phyloP scores from a whole-genome alignment of 2,329 filamentous ascomycete species.

The Ophiostoma ulmi region DNA sequence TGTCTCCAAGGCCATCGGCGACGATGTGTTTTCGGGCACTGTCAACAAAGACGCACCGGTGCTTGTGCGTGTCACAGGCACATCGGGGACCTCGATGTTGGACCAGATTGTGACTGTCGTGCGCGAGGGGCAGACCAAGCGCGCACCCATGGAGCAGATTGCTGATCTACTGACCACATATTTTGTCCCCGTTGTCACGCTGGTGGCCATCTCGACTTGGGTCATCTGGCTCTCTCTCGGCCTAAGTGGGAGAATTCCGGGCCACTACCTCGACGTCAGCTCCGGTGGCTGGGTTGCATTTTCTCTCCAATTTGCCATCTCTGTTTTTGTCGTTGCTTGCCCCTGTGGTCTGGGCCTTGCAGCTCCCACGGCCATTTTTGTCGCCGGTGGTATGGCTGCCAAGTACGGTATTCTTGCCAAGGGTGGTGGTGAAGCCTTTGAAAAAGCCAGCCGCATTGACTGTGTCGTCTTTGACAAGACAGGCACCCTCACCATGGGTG shows the following conservation, averaged over 20 bases:
- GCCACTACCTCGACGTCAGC: slow-evolving; percentile 49
- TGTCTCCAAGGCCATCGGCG: slow-evolving; percentile 58
- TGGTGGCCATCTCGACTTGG: slow-evolving; percentile 67
- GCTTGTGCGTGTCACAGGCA: slow-evolving; percentile 58
- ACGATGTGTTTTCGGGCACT: slow-evolving; percentile 66
- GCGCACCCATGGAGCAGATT: slow-evolving; percentile 69
- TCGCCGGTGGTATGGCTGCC: slow-evolving; percentile 73
- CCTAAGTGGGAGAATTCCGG: slow-evolving; percentile 51
- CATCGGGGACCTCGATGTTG: slow-evolving; percentile 66
- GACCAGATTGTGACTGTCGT: slow-evolving; percentile 75
- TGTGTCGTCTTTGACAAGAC: slow-evolving; percentile 87
- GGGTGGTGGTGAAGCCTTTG: slow-evolving; percentile 79
- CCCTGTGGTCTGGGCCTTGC: slow-evolving; percentile 79
- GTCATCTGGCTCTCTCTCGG: slow-evolving; percentile 65
- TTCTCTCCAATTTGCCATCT: slow-evolving; percentile 75
- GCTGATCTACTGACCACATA: slow-evolving; percentile 69
- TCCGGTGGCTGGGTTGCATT: slow-evolving; percentile 65
- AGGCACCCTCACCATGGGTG: slow-evolving; percentile 70
- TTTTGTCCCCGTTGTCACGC: slow-evolving; percentile 68
- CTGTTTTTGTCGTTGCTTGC: slow-evolving; percentile 82
- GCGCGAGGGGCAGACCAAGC: slow-evolving; percentile 69
- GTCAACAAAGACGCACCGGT: slow-evolving; percentile 65
- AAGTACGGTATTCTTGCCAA: slow-evolving; percentile 76
- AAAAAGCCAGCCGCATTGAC: slow-evolving; percentile 72
- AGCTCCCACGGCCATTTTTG: slow-evolving; percentile 81